phyloP scores from a whole-genome alignment of 306 rosid genomes.

The Acacia melanoxylon region DNA sequence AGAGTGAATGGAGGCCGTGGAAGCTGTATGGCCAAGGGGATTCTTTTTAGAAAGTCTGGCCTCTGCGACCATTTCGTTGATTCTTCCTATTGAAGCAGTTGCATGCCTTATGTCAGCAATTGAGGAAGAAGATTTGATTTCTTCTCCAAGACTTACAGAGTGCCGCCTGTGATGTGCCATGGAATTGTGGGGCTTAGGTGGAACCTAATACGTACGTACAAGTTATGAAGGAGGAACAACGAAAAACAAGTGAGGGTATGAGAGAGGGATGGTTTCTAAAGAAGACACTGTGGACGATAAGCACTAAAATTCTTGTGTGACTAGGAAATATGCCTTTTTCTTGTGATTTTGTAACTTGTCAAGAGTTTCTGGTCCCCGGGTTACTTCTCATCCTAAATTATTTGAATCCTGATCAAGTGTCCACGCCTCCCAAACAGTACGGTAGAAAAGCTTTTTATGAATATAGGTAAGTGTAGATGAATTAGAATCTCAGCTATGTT shows the following conservation, averaged over 20 bases:
- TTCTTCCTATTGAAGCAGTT: conserved; percentile 40
- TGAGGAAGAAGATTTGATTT: background rate
- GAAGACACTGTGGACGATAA: background rate
- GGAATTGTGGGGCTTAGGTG: background rate
- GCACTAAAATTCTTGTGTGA: background rate
- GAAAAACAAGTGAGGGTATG: background rate
- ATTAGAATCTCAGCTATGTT: no score
- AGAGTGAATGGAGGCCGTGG: background rate
- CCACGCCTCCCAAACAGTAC: no score
- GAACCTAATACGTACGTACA: background rate
- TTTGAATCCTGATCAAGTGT: no score
- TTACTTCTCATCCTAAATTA: background rate
- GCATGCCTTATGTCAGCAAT: background rate
- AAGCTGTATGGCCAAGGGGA: conserved; percentile 7
- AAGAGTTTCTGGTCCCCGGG: background rate
- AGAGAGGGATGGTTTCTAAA: background rate
- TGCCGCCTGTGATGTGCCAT: conserved; percentile 42
- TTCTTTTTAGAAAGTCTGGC: conserved; percentile 40
- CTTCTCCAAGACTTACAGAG: conserved; percentile 39
- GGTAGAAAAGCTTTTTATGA: no score
- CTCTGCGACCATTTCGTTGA: conserved; percentile 63
- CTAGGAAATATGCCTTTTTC: background rate
- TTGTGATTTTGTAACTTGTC: background rate
- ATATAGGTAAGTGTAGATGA: no score
- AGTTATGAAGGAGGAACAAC: background rate